Evolutionary conservation across 805 yeast species (phyloP).

Genomic region (Candida koratica): DNA sequence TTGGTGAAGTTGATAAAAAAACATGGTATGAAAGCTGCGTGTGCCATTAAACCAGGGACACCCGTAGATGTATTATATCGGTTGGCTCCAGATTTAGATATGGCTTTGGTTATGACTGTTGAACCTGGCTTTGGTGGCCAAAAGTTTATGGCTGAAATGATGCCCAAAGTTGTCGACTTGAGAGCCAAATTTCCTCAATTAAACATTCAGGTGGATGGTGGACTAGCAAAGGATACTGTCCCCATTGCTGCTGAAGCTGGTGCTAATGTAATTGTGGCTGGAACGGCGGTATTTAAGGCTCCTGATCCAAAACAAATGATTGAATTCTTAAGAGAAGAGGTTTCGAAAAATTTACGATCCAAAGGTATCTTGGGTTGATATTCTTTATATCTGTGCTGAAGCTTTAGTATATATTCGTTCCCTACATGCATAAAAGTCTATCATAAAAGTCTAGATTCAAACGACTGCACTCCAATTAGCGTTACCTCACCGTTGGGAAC

Average conservation of each 20-base stretch:
- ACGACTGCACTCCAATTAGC: slow-evolving; percentile 70
- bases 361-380: slow-evolving; percentile 35
- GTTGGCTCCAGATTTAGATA: slow-evolving; percentile 72
- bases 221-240: slow-evolving; percentile 81
- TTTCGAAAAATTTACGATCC: slow-evolving; percentile 44
- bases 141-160: slow-evolving; percentile 90
- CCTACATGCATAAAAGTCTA: too few species aligned
- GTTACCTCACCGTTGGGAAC: slow-evolving; percentile 66
- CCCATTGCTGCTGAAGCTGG: slow-evolving; percentile 93
- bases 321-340: slow-evolving; percentile 59
- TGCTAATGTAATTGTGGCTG: slow-evolving; percentile 97
- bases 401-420: too few species aligned
- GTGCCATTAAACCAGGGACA: slow-evolving; percentile 93
- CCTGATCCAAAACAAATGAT: slow-evolving; percentile 75
- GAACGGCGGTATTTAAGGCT: slow-evolving; percentile 89
- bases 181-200: slow-evolving; percentile 71
- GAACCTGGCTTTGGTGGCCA: slow-evolving; percentile 99
- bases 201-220: slow-evolving; percentile 96
- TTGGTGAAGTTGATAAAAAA: slow-evolving; percentile 72
- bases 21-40: slow-evolving; percentile 87
- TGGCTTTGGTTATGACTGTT: slow-evolving; percentile 97
- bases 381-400: too few species aligned
- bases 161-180: slow-evolving; percentile 85
- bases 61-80: slow-evolving; percentile 78
- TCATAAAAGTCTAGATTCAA: too few species aligned